Evolutionary conservation across 2,329 filamentous ascomycete species (phyloP).

Genomic region (Tolypocladium pustulatum): DNA sequence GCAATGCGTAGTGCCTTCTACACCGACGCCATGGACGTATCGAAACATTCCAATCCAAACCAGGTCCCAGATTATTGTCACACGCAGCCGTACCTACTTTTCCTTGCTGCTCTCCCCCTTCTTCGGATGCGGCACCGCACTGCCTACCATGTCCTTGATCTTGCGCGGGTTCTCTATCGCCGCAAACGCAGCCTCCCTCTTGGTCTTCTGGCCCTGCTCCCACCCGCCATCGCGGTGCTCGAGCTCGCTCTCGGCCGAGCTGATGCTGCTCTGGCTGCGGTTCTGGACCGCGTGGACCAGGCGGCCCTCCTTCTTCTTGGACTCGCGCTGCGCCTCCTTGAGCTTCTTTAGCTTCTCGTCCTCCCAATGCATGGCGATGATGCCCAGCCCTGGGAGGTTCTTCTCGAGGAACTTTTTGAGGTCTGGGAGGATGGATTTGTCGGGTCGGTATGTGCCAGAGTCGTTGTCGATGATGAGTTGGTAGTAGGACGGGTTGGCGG

Average conservation of each 20-base stretch:
- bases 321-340: constrained; percentile 64
- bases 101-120: constrained; percentile 4
- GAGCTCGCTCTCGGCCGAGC: constrained; percentile 43
- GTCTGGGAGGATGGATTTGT: constrained; percentile 61
- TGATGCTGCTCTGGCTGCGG: constrained; percentile 40
- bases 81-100: not conserved
- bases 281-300: constrained; percentile 46
- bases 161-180: constrained; percentile 38
- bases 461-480: constrained; percentile 93
- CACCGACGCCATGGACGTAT: not conserved
- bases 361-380: constrained; percentile 69
- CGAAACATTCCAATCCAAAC: not conserved
- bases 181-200: constrained; percentile 40
- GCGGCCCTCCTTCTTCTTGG: constrained; percentile 56
- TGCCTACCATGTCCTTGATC: constrained; percentile 26
- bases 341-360: constrained; percentile 61
- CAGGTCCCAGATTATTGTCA: not conserved
- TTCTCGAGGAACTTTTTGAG: constrained; percentile 59
- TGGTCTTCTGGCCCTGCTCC: constrained; percentile 33
- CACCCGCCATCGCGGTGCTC: constrained; percentile 30
- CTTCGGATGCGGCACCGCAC: constrained; percentile 13
- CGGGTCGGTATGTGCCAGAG: constrained; percentile 84
- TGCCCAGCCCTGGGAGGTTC: constrained; percentile 68
- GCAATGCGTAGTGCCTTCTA: not conserved
- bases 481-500: constrained; percentile 48